These are phyloP conservation scores for Castanea mollissima DNA, from an alignment of 306 rosid species.

Conservation along the genomic window DNA sequence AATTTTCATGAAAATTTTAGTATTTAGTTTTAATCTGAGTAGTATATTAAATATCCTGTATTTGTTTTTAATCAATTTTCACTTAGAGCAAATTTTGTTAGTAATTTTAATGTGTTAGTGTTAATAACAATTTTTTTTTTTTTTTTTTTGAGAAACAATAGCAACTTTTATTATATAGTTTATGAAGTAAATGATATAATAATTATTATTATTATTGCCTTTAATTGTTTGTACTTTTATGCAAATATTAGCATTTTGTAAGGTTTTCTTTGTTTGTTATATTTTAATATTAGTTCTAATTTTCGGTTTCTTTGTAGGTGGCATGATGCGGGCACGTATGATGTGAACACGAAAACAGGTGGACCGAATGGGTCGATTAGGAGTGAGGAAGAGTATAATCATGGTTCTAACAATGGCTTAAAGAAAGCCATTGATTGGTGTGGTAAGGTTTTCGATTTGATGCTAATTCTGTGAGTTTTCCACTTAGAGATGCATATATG, in stretches of 20 bases:
- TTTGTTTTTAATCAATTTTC: too few relatives aligned
- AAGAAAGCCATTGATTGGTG: conserved; percentile 87
- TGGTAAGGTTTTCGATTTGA: conserved; percentile 33
- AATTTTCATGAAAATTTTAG: too few relatives aligned
- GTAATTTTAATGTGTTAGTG: too few relatives aligned
- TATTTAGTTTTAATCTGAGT: too few relatives aligned
- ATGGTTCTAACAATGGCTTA: conserved; percentile 78
- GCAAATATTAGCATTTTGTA: neutral
- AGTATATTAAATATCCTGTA: too few relatives aligned
- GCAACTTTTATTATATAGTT: too few relatives aligned
- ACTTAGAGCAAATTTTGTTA: too few relatives aligned
- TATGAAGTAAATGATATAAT: too few relatives aligned
- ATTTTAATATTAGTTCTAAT: neutral
- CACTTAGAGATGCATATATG: neutral
- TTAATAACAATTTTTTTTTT: too few relatives aligned
- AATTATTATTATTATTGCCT: neutral
- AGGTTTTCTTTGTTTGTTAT: neutral
- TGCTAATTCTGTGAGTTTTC: neutral
- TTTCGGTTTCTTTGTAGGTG: conserved; percentile 43
- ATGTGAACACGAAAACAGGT: conserved; percentile 66
- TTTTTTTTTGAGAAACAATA: too few relatives aligned
- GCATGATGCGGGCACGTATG: conserved; percentile 98
- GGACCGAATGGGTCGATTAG: conserved; percentile 93
- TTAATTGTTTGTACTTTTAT: neutral
- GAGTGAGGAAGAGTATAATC: conserved; percentile 78